These are phyloP conservation scores for Exophiala mesophila DNA, from an alignment of 2,329 filamentous ascomycete species.

Conservation along the genomic window DNA sequence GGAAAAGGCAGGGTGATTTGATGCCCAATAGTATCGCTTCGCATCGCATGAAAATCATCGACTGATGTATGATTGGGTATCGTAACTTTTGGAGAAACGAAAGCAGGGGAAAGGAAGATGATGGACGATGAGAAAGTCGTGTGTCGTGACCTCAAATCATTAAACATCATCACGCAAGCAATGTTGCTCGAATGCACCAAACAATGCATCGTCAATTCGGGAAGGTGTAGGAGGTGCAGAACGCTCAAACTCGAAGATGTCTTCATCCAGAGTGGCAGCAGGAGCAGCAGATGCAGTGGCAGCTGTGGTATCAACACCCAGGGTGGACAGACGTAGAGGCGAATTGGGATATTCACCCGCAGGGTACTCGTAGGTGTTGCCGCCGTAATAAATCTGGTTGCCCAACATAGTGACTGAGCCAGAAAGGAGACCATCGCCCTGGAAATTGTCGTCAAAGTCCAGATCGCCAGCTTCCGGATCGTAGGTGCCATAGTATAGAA, in stretches of 20 bases:
- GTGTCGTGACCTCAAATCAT: no score
- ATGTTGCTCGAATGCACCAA: slow-evolving; percentile 3
- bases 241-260: slow-evolving; percentile 1
- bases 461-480: background rate
- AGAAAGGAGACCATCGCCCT: slow-evolving; percentile 16
- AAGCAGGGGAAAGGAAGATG: no score
- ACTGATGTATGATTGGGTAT: no score
- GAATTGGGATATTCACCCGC: slow-evolving; percentile 21
- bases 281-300: background rate
- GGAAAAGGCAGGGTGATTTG: no score
- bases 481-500: background rate
- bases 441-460: background rate
- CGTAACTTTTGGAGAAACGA: background rate
- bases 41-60: no score
- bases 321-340: background rate
- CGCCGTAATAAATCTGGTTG: slow-evolving; percentile 22
- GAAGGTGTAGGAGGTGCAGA: background rate
- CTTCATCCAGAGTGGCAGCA: background rate
- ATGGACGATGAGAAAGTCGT: no score
- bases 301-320: background rate
- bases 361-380: slow-evolving; percentile 20
- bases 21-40: no score
- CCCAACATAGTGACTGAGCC: slow-evolving; percentile 24
- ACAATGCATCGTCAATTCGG: background rate
- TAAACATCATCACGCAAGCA: background rate